Percentiles rank a stretch among this genome's conserved stretches.
phyloP scores from a whole-genome alignment of 2,329 filamentous ascomycete genomes.

The Colletotrichum filicis region DNA sequence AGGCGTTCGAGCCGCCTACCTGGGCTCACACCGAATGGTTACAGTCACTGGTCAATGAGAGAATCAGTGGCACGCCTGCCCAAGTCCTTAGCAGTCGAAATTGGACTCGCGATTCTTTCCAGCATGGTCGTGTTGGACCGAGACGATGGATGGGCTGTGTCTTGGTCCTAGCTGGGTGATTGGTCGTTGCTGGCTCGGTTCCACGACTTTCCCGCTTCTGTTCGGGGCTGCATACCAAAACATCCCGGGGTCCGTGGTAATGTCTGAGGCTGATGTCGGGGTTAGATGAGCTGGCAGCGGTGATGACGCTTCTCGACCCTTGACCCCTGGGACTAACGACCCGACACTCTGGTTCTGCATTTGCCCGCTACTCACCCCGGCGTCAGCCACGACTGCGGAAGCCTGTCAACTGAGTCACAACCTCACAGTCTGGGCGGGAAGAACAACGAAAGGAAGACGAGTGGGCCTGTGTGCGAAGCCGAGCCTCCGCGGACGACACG shows the following conservation, averaged over 20 bases:
- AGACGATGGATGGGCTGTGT: conserved; percentile 4
- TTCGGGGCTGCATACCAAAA: conserved; percentile 27
- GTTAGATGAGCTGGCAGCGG: conserved; percentile 27
- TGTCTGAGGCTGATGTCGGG: conserved; percentile 33
- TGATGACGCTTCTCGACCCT: conserved; percentile 30
- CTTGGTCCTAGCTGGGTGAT: conserved; percentile 13
- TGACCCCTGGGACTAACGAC: conserved; percentile 30
- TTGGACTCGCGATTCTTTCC: conserved; percentile 15
- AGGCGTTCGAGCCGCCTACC: neutral
- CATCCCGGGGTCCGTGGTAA: conserved; percentile 18
- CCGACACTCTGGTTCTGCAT: conserved; percentile 32
- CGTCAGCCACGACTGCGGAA: conserved; percentile 16
- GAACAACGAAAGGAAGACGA: conserved; percentile 16
- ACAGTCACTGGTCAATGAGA: neutral
- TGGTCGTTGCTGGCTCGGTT: conserved; percentile 14
- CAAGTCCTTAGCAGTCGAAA: neutral
- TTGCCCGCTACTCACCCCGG: conserved; percentile 25
- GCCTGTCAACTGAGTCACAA: conserved; percentile 26
- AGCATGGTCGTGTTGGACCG: conserved; percentile 12
- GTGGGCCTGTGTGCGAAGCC: conserved; percentile 9
- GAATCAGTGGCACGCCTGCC: neutral
- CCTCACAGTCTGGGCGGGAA: conserved; percentile 4
- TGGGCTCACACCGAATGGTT: neutral
- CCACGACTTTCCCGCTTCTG: conserved; percentile 27
- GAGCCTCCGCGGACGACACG: neutral